A percentile compares a stretch with the other conserved stretches of the same genome.
These are phyloP conservation scores for Mucor saturninus DNA, from an alignment of 371 early-diverging fungal genomes.

Conservation along the genomic window DNA sequence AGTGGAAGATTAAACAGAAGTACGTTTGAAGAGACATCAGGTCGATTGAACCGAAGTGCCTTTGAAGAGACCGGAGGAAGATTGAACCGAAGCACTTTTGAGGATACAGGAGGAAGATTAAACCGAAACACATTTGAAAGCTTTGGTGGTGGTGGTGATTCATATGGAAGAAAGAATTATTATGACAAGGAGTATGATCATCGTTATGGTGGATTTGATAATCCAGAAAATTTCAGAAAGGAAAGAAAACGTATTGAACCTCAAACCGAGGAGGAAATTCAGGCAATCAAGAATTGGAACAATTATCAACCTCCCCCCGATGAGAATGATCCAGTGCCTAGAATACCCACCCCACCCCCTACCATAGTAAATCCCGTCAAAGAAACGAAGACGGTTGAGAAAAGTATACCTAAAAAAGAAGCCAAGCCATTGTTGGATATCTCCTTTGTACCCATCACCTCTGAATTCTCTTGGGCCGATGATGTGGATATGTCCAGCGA, in stretches of 20 bases:
- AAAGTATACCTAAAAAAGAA: neutral
- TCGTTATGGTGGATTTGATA: slow-evolving; percentile 15
- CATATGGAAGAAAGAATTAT: neutral
- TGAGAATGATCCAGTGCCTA: neutral
- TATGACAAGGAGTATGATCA: neutral
- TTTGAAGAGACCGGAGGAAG: neutral
- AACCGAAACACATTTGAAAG: neutral
- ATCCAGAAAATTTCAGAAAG: slow-evolving; percentile 6
- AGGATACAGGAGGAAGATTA: neutral
- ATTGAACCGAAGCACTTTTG: neutral
- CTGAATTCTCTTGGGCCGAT: slow-evolving; percentile 21
- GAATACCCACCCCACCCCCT: no score
- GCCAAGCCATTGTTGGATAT: neutral
- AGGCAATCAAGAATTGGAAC: slow-evolving; percentile 11
- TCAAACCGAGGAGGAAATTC: slow-evolving; percentile 1
- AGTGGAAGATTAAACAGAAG: slow-evolving; percentile 15
- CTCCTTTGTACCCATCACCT: neutral
- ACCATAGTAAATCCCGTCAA: neutral
- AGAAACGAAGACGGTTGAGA: neutral
- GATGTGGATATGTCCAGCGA: slow-evolving; percentile 13
- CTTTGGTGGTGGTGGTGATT: neutral
- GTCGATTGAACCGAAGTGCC: neutral
- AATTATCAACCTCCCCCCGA: slow-evolving; percentile 12
- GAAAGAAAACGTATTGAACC: neutral
- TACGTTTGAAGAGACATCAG: slow-evolving; percentile 7